phyloP scores from a whole-genome alignment of 2,329 filamentous ascomycete species.

The Tympanopsis confertula region DNA sequence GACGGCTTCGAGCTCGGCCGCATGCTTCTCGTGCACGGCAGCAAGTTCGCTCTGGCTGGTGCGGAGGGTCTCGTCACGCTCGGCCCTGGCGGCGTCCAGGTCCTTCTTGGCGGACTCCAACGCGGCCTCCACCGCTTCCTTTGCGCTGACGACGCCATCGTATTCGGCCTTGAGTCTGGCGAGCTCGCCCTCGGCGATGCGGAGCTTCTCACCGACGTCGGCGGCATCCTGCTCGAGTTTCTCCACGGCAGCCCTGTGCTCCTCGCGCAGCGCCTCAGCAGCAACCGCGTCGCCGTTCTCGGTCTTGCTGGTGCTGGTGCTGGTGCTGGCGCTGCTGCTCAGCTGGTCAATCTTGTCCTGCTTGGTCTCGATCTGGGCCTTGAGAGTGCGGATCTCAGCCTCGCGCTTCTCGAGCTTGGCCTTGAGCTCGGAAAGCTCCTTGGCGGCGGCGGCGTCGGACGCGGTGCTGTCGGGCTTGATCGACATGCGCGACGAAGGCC shows the following conservation, averaged over 20 bases:
- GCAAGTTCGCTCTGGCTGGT: conserved; percentile 22
- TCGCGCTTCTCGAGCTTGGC: conserved; percentile 45
- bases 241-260: conserved; percentile 35
- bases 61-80: conserved; percentile 23
- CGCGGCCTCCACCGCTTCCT: conserved; percentile 34
- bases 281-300: conserved; percentile 22
- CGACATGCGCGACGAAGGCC: conserved; percentile 28
- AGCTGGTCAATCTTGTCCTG: conserved; percentile 43
- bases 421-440: conserved; percentile 49
- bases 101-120: conserved; percentile 35
- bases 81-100: conserved; percentile 29
- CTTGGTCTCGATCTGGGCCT: conserved; percentile 40
- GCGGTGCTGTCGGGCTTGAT: conserved; percentile 21
- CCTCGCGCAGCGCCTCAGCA: conserved; percentile 26
- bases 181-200: conserved; percentile 36
- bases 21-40: conserved; percentile 33
- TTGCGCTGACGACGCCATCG: conserved; percentile 32
- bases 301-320: too few relatives aligned
- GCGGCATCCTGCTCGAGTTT: conserved; percentile 32
- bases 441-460: conserved; percentile 26
- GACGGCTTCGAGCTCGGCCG: conserved; percentile 35
- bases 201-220: conserved; percentile 37
- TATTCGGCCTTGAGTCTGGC: conserved; percentile 36
- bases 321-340: too few relatives aligned
- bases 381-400: conserved; percentile 42